phyloP scores from a whole-genome alignment of 1,284 basidiomycete genomes.

The Farysia itapuensis region DNA sequence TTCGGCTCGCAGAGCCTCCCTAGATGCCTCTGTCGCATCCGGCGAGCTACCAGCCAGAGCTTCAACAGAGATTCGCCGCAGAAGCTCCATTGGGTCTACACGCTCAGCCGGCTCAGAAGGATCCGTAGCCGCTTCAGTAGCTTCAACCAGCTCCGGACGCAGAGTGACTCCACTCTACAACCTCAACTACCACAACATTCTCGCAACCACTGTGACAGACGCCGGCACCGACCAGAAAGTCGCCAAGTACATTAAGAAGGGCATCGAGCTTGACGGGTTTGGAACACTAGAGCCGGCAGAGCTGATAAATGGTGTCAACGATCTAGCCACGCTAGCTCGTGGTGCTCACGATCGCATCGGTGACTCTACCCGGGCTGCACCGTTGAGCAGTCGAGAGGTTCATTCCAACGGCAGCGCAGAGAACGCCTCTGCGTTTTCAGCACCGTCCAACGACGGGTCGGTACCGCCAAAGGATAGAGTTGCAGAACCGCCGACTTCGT shows the following conservation, averaged over 20 bases:
- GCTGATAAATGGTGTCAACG: slow-evolving; percentile 40
- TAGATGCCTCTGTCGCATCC: slow-evolving; percentile 13
- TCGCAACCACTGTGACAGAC: slow-evolving; percentile 85
- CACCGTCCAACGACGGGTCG: background rate
- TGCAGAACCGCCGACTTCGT: slow-evolving; percentile 49
- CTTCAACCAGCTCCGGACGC: slow-evolving; percentile 59
- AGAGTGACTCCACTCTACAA: slow-evolving; percentile 92
- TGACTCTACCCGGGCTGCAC: background rate
- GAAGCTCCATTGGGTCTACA: slow-evolving; percentile 34
- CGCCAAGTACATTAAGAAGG: slow-evolving; percentile 81
- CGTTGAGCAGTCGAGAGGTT: slow-evolving; percentile 1
- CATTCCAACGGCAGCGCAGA: slow-evolving; percentile 14
- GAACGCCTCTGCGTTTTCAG: slow-evolving; percentile 18
- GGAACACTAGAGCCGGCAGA: slow-evolving; percentile 59
- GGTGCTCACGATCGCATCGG: background rate
- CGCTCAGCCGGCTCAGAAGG: slow-evolving; percentile 25
- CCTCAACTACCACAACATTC: slow-evolving; percentile 85
- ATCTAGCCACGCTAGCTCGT: slow-evolving; percentile 21
- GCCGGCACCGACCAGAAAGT: slow-evolving; percentile 93
- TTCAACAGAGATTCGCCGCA: slow-evolving; percentile 19
- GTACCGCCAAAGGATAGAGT: no score
- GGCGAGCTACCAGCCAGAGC: slow-evolving; percentile 3
- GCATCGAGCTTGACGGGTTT: slow-evolving; percentile 62
- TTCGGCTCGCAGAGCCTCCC: slow-evolving; percentile 14
- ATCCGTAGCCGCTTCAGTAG: slow-evolving; percentile 18